phyloP scores from a whole-genome alignment of 2,329 filamentous ascomycete genomes.

The Bipolaris oryzae region DNA sequence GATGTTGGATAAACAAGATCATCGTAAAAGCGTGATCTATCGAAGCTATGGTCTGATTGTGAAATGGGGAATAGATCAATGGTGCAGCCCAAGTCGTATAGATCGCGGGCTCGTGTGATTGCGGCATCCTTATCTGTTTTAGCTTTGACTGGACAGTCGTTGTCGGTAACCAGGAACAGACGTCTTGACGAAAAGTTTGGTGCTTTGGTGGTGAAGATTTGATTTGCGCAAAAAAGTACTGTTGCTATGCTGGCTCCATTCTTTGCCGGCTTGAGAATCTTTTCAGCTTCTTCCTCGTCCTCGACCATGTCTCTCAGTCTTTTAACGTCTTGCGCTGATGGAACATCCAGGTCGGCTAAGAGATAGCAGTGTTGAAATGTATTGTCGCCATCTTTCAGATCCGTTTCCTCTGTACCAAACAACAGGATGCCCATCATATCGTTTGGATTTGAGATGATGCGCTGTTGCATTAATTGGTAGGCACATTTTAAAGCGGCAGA shows the following conservation, averaged over 20 bases:
- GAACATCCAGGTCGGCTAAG: conserved; percentile 84
- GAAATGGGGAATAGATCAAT: conserved; percentile 95
- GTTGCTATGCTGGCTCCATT: conserved; percentile 82
- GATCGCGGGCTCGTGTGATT: conserved; percentile 85
- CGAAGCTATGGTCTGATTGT: conserved; percentile 71
- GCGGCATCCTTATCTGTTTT: conserved; percentile 77
- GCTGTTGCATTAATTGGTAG: conserved; percentile 94
- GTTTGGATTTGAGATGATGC: conserved; percentile 93
- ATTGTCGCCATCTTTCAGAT: conserved; percentile 54
- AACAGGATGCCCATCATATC: conserved; percentile 97
- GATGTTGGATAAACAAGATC: conserved; percentile 87
- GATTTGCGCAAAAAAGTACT: conserved; percentile 91
- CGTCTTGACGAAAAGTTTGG: conserved; percentile 91
- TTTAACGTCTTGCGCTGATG: conserved; percentile 86
- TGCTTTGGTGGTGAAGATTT: conserved; percentile 93
- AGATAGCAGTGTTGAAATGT: conserved; percentile 91
- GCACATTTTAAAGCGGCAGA: conserved; percentile 90
- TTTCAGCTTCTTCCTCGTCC: conserved; percentile 72
- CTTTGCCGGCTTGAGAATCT: conserved; percentile 71
- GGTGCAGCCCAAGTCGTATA: conserved; percentile 89
- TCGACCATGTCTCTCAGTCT: conserved; percentile 76
- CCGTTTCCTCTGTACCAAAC: conserved; percentile 83
- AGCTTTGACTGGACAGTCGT: conserved; percentile 78
- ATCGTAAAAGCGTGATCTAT: conserved; percentile 88
- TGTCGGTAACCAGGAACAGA: conserved; percentile 95